Evolutionary conservation across 2,329 filamentous ascomycete genomes (phyloP).

Genomic region (Pseudophaeomoniella oleicola): DNA sequence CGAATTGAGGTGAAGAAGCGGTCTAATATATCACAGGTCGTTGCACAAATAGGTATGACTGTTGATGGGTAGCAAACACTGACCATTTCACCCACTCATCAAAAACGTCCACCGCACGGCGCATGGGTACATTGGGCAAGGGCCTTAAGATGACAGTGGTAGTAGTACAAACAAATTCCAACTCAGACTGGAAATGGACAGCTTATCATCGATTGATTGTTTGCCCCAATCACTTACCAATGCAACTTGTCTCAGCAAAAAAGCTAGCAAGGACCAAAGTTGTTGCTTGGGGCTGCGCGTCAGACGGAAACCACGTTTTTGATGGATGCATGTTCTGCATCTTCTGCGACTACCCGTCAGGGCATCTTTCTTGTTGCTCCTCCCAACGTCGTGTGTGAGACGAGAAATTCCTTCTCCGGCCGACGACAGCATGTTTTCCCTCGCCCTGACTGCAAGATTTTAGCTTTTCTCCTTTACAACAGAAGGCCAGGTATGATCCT

Average conservation of each 20-base stretch:
- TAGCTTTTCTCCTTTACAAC: background rate
- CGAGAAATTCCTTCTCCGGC: too few relatives aligned
- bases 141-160: background rate
- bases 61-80: background rate
- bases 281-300: background rate
- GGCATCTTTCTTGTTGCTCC: background rate
- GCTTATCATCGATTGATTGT: background rate
- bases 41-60: background rate
- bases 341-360: background rate
- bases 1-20: background rate
- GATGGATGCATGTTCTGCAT: background rate
- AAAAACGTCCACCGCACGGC: too few relatives aligned
- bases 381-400: background rate
- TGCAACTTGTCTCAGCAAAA: too few relatives aligned
- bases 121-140: background rate
- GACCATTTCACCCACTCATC: background rate
- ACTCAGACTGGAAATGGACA: background rate
- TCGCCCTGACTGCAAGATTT: background rate
- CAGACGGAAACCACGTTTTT: background rate
- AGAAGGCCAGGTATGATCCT: background rate
- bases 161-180: background rate
- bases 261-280: background rate
- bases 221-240: background rate
- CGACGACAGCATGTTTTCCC: too few relatives aligned
- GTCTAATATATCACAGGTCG: background rate